Percentiles rank a stretch among this genome's conserved stretches.
phyloP scores from a whole-genome alignment of 352 stramenopile genomes.

The Elongisporangium senticosum region DNA sequence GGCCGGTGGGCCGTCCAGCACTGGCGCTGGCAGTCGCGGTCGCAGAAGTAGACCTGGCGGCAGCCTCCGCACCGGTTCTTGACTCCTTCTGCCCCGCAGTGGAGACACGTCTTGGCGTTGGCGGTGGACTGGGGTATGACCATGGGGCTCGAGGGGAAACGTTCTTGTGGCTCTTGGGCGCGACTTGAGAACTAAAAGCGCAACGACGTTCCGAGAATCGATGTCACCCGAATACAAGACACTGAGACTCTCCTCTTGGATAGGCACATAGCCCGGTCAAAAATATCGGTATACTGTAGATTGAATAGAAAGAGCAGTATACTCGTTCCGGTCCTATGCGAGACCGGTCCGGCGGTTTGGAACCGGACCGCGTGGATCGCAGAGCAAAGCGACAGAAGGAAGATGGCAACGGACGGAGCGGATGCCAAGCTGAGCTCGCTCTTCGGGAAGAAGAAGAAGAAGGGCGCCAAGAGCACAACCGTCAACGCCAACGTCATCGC shows the following conservation, averaged over 20 bases:
- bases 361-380: not conserved
- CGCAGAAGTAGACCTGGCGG: slow-evolving; percentile 68
- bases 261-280: not conserved
- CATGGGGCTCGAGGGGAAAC: slow-evolving; percentile 6
- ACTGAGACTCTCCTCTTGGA: not conserved
- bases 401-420: slow-evolving; percentile 7
- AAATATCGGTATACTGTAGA: too few species aligned
- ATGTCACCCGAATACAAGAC: not conserved
- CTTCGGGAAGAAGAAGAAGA: slow-evolving; percentile 84
- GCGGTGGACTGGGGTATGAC: not conserved
- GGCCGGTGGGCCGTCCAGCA: slow-evolving; percentile 56
- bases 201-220: not conserved
- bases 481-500: slow-evolving; percentile 78
- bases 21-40: slow-evolving; percentile 63
- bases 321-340: not conserved
- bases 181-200: slow-evolving; percentile 1
- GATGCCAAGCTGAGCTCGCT: slow-evolving; percentile 78
- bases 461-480: slow-evolving; percentile 60
- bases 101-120: slow-evolving; percentile 26
- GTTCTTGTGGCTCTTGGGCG: slow-evolving; percentile 13
- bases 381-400: not conserved
- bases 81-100: slow-evolving; percentile 33
- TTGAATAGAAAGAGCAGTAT: not conserved
- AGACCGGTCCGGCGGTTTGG: not conserved
- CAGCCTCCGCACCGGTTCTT: slow-evolving; percentile 77